Conservation (phyloP, 257 asterid species). For the Rubia yunnanensis region DNA sequence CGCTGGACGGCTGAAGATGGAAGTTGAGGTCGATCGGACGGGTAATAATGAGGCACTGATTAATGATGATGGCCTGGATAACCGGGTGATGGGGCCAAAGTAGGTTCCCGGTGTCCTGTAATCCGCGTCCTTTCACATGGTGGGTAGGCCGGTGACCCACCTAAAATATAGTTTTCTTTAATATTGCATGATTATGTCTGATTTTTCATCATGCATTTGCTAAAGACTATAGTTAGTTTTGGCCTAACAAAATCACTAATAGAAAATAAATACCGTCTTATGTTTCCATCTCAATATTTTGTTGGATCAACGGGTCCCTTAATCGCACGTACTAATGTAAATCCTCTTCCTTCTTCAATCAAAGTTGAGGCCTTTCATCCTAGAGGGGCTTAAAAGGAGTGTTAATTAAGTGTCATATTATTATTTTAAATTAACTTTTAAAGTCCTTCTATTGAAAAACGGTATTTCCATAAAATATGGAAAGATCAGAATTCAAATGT, state of each 20-base stretch:
- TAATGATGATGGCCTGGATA: slow-evolving; percentile 12
- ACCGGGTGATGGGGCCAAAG: slow-evolving; percentile 22
- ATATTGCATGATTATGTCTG: slow-evolving; percentile 1
- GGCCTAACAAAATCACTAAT: background rate
- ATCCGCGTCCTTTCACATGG: slow-evolving; percentile 40
- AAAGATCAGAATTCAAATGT: too few relatives aligned
- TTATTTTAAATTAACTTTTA: too few relatives aligned
- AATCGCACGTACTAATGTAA: too few relatives aligned
- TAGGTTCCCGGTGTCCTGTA: slow-evolving; percentile 3
- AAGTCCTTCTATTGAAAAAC: too few relatives aligned
- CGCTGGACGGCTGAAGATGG: slow-evolving; percentile 8
- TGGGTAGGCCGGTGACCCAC: slow-evolving; percentile 25
- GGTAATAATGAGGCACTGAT: slow-evolving; percentile 2
- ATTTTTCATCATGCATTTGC: background rate
- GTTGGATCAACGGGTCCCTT: too few relatives aligned
- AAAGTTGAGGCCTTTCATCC: too few relatives aligned
- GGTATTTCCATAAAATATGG: too few relatives aligned
- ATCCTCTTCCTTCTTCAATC: too few relatives aligned
- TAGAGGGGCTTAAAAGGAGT: too few relatives aligned
- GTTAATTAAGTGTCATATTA: too few relatives aligned
- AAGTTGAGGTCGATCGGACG: slow-evolving; percentile 7
- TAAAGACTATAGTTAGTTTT: background rate
- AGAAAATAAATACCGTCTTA: too few relatives aligned
- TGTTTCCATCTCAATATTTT: too few relatives aligned
- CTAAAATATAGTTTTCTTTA: slow-evolving; percentile 5